A percentile compares a stretch with the other conserved stretches of the same genome.
These are phyloP conservation scores for Colletotrichum camelliae DNA, from an alignment of 2,329 filamentous ascomycete genomes.

Conservation along the genomic window DNA sequence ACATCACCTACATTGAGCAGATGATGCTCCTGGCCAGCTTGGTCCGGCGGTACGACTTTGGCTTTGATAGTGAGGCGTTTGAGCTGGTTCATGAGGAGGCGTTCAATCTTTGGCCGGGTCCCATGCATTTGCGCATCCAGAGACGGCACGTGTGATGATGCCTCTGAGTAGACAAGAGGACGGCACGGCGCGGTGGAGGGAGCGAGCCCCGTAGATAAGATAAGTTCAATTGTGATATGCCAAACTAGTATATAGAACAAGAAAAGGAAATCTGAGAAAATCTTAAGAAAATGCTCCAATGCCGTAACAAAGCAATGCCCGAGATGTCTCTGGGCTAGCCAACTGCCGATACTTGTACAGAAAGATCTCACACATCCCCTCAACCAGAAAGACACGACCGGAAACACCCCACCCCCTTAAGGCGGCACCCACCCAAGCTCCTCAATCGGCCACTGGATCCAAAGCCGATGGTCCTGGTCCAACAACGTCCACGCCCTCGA, in stretches of 20 bases:
- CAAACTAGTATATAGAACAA: background rate
- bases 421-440: constrained; percentile 28
- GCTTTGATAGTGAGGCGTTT: background rate
- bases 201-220: background rate
- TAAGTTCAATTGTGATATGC: background rate
- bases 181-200: background rate
- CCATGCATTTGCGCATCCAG: background rate
- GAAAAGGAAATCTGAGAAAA: background rate
- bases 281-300: background rate
- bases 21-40: constrained; percentile 46
- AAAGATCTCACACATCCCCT: background rate
- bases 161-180: background rate
- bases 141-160: background rate
- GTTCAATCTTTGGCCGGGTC: background rate
- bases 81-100: background rate
- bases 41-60: constrained; percentile 47
- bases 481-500: constrained; percentile 33
- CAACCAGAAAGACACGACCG: background rate
- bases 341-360: background rate
- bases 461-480: constrained; percentile 40
- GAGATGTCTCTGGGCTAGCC: background rate
- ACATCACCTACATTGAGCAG: constrained; percentile 49
- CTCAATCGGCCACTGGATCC: constrained; percentile 34
- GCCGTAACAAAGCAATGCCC: background rate
- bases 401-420: background rate